Evolutionary conservation across 2,329 filamentous ascomycete genomes (phyloP), one percentile per base, ranked within the genome.

Genomic region (Colletotrichum neosansevieriae): DNA sequence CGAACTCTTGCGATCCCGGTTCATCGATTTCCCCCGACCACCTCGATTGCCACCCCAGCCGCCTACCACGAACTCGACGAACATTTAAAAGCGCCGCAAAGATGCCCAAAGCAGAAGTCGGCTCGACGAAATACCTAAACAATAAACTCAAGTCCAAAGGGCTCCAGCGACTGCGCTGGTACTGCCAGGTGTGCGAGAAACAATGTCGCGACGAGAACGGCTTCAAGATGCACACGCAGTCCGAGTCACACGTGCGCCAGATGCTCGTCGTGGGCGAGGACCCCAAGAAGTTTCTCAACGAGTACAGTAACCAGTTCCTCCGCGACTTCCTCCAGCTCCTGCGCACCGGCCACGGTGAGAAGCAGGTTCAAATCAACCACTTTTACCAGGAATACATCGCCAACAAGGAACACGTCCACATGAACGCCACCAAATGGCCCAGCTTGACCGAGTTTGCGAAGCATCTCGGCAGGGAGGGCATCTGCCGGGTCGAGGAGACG

Each of bases 361-460:
- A 99, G 79, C 88, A 89, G 74, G 90, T 98, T 1, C 88, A 94
- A 38, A 88, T 94, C 58, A 99, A 99, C 76, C 90, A 93, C 70
- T 98, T 98, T 78, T 99, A 99, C 80, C 94, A 98, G 77, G 91
- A 94, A 76, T 96, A 97, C 75, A 98, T 98, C 73, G 86, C 89
- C 15, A 91, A 95, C 73, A 94, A 94, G 78, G 87, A 94, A 75
- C 95, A 98, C 77, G 84, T 96, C 9, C 96, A 98, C 77, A 94
- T 98, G 92, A 98, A 98, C 79, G 86, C 94, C 7, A 98, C 96
- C 0, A 91, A 91, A 75, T 98, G 94, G 94, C 88, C 91, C 4
- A 93, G 89, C 61, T 81, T 99, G 73, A 95, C 94, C 3, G 94
- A 98, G 74, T 97, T 97, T 76, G 93, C 92, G 13, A 97, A 97